A percentile compares a stretch with the other conserved stretches of the same genome.
Evolutionary conservation across 2,329 filamentous ascomycete genomes (phyloP).

Genomic region (Stagonosporopsis rhizophila): DNA sequence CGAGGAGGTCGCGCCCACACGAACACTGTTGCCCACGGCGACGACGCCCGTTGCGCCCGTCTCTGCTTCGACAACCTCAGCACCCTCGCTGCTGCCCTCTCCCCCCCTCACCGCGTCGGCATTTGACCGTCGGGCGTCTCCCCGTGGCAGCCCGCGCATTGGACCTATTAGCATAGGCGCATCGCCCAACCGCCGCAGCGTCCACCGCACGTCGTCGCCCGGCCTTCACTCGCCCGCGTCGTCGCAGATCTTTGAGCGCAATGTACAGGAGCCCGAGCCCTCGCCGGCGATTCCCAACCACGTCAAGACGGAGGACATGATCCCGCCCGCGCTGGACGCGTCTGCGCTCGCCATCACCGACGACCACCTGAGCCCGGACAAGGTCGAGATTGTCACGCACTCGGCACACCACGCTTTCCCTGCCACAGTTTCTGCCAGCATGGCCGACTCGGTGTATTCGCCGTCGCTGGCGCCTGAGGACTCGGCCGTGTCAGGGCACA

Average conservation of each 20-base stretch:
- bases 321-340: conserved; percentile 88
- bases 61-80: conserved; percentile 26
- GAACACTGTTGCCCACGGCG: conserved; percentile 18
- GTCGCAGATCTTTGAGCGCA: conserved; percentile 86
- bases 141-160: conserved; percentile 48
- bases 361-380: conserved; percentile 80
- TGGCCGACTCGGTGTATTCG: conserved; percentile 46
- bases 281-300: conserved; percentile 91
- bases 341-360: conserved; percentile 93
- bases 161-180: conserved; percentile 47
- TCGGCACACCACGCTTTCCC: conserved; percentile 81
- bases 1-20: conserved; percentile 16
- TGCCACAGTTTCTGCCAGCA: conserved; percentile 61
- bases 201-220: conserved; percentile 71
- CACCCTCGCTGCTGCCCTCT: conserved; percentile 39
- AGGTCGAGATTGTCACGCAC: conserved; percentile 92
- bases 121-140: conserved; percentile 40
- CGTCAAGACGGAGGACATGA: conserved; percentile 92
- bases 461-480: conserved; percentile 44
- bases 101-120: conserved; percentile 41
- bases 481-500: conserved; percentile 28
- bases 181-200: conserved; percentile 68
- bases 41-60: conserved; percentile 12
- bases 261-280: conserved; percentile 77
- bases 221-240: conserved; percentile 80